These are phyloP conservation scores for Pyrus hybrid DNA, from an alignment of 331 rosid genomes.

Conservation along the genomic window DNA sequence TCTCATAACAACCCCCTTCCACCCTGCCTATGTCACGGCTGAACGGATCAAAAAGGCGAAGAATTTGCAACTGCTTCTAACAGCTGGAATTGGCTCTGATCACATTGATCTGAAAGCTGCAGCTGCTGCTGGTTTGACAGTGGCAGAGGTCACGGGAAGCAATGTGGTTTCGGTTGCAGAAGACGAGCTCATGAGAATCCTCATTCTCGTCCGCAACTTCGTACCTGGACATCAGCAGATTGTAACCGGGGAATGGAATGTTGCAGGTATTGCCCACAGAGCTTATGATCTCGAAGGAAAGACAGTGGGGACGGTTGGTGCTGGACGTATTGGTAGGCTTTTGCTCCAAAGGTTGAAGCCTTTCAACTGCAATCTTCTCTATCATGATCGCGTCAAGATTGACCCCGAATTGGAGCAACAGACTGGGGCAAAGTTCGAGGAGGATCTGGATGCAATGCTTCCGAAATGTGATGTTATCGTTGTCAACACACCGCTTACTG, in stretches of 20 bases:
- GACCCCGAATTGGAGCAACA: conserved; percentile 67
- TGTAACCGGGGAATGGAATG: conserved; percentile 78
- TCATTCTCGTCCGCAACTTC: conserved; percentile 79
- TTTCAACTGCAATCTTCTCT: conserved; percentile 76
- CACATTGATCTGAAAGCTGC: conserved; percentile 91
- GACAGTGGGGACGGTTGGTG: conserved; percentile 85
- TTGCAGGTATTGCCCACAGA: conserved; percentile 82
- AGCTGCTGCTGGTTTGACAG: conserved; percentile 88
- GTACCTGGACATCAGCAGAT: conserved; percentile 81
- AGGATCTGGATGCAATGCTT: conserved; percentile 89
- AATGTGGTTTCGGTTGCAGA: conserved; percentile 92
- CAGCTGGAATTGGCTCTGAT: conserved; percentile 95
- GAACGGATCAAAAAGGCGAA: conserved; percentile 91
- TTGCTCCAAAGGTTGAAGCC: conserved; percentile 87
- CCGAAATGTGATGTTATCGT: conserved; percentile 89
- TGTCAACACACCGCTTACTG: conserved; percentile 87
- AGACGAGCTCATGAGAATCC: conserved; percentile 91
- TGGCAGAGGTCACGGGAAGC: conserved; percentile 96
- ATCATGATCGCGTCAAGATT: conserved; percentile 67
- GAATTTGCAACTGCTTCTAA: conserved; percentile 73
- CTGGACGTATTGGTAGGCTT: conserved; percentile 84
- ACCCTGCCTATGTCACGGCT: conserved; percentile 92
- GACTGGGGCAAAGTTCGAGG: conserved; percentile 76
- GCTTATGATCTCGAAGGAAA: conserved; percentile 99
- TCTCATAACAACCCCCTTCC: conserved; percentile 92